Evolutionary conservation across 2,329 filamentous ascomycete genomes (phyloP), one percentile per base, ranked within the genome.

Genomic region (Plenodomus lindquistii): DNA sequence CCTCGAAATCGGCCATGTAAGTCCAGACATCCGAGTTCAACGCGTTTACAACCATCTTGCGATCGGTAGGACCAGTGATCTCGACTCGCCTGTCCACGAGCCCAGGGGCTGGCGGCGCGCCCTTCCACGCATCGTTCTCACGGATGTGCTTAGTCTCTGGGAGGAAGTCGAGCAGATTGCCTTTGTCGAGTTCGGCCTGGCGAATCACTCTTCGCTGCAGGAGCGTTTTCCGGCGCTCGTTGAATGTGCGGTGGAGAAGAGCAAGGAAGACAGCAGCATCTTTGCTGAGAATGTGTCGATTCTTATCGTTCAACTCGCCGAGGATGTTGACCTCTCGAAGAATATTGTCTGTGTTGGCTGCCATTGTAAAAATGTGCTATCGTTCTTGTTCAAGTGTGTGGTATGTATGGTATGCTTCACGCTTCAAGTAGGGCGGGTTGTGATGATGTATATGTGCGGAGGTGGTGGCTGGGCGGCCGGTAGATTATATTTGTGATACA

Each of bases 1-100:
- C 93, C 78, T 99, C 94, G 62, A 99, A 96, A 76, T 99, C 94
- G 40, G 94, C 94, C 94, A 99, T 99, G 70, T 97, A 99, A 47
- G 93, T 97, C 88, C 89, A 97, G 19, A 97, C 94, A 67, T 97
- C 84, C 38, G 93, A 87, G 75, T 97, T 99, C 72, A 97, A 72
- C 9, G 94, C 94, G 73, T 99, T 99, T 55, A 97, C 90, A 40
- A 97, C 91, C 94, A 99, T 99, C 83, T 97, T 99, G 62, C 94
- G 84, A 76, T 97, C 94, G 6, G 92, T 97, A 1, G 94, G 94
- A 8, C 94, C 94, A 4, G 94, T 99, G 69, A 97, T 99, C 80
- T 99, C 94, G 24, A 97, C 89, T 53, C 94, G 85, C 59, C 94
- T 87, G 78, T 99, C 94, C 37, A 96, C 85, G 46, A 97, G 83